Conservation (phyloP, 805 yeast species). For the Metschnikowia gruessii region DNA sequence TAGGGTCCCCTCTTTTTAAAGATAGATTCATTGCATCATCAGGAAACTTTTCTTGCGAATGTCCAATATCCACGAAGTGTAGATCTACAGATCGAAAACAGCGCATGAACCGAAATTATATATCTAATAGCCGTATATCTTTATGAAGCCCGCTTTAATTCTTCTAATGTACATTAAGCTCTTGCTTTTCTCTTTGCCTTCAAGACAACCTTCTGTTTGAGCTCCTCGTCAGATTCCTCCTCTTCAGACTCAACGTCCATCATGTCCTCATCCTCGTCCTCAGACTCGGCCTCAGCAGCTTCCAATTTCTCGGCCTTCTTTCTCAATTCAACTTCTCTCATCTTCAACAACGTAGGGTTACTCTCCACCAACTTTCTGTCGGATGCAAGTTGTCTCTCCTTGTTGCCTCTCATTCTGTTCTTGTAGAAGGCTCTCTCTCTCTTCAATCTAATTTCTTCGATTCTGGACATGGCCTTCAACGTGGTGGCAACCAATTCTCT, state of each 20-base stretch:
- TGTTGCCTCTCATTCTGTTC: conserved; percentile 98
- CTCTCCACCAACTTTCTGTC: conserved; percentile 87
- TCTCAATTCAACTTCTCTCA: conserved; percentile 90
- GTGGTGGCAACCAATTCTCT: conserved; percentile 95
- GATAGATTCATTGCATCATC: too few relatives aligned
- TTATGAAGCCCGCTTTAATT: conserved; percentile 9
- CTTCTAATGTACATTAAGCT: conserved; percentile 15
- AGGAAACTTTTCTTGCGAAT: too few relatives aligned
- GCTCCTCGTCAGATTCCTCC: conserved; percentile 45
- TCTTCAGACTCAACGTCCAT: conserved; percentile 45
- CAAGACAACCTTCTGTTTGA: conserved; percentile 55
- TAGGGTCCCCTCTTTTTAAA: too few relatives aligned
- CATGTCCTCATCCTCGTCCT: conserved; percentile 32
- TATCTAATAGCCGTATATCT: conserved; percentile 1
- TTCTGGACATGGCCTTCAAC: conserved; percentile 90
- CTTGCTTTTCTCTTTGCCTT: conserved; percentile 55
- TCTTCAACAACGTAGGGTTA: conserved; percentile 83
- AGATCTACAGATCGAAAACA: too few relatives aligned
- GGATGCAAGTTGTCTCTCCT: conserved; percentile 75
- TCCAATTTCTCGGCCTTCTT: conserved; percentile 68
- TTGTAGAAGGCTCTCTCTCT: conserved; percentile 98
- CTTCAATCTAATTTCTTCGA: conserved; percentile 92
- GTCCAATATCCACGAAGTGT: too few relatives aligned
- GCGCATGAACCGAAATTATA: conserved; percentile 1
- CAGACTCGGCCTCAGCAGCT: conserved; percentile 28